These are phyloP conservation scores for Botrytis porri DNA, from an alignment of 2,329 filamentous ascomycete species.

Conservation along the genomic window DNA sequence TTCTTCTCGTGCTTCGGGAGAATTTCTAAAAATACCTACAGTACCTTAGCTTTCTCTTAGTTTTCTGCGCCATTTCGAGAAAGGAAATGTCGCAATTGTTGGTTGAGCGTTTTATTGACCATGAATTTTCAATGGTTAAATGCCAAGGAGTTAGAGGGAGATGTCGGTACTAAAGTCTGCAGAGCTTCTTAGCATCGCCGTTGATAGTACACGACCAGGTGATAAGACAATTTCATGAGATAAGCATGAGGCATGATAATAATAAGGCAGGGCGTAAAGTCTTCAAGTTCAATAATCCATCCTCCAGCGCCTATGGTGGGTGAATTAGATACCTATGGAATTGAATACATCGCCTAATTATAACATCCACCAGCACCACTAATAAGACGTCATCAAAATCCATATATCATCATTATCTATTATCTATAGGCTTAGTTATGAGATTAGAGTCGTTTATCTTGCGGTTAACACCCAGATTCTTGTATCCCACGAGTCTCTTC, in stretches of 20 bases:
- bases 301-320: neutral
- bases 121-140: constrained; percentile 6
- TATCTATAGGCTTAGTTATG: neutral
- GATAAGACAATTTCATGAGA: neutral
- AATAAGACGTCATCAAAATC: neutral
- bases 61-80: neutral
- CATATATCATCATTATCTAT: neutral
- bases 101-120: neutral
- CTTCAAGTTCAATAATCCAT: neutral
- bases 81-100: neutral
- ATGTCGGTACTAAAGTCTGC: neutral
- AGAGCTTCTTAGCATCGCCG: neutral
- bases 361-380: neutral
- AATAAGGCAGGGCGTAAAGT: too few species aligned
- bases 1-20: constrained; percentile 2
- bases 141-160: constrained; percentile 5
- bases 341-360: neutral
- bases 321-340: neutral
- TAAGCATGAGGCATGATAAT: neutral
- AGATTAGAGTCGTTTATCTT: neutral
- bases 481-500: neutral
- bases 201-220: neutral
- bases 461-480: neutral
- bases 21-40: neutral
- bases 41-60: neutral